Percentiles rank a stretch among this genome's conserved stretches.
Evolutionary conservation across 1,284 basidiomycete species (phyloP).

Genomic region (Ustilago bromivora): DNA sequence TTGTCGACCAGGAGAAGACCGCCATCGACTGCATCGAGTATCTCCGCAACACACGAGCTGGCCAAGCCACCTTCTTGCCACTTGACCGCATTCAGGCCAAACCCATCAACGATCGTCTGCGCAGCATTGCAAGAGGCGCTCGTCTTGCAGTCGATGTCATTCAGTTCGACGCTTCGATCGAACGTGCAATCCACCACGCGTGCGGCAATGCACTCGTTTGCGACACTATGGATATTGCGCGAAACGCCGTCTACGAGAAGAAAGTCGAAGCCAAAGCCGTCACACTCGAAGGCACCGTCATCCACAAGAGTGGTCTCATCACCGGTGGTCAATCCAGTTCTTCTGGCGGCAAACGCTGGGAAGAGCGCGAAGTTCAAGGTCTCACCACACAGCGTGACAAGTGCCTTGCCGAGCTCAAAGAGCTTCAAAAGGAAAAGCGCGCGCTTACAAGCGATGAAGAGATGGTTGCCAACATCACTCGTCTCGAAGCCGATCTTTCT

Average conservation of each 20-base stretch:
- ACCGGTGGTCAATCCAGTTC: conserved; percentile 89
- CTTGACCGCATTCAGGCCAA: conserved; percentile 96
- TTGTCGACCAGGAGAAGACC: conserved; percentile 95
- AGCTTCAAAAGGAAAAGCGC: conserved; percentile 84
- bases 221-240: conserved; percentile 91
- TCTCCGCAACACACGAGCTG: conserved; percentile 91
- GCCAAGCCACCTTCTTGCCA: conserved; percentile 96
- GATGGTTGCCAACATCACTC: conserved; percentile 80
- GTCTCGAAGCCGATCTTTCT: conserved; percentile 80
- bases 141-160: conserved; percentile 92
- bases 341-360: conserved; percentile 74
- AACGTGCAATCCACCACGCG: conserved; percentile 94
- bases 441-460: conserved; percentile 84
- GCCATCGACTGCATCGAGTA: conserved; percentile 98
- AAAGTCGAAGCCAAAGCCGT: conserved; percentile 97
- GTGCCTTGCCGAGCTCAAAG: conserved; percentile 82
- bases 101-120: conserved; percentile 91
- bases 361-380: conserved; percentile 92
- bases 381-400: conserved; percentile 76
- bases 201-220: conserved; percentile 96
- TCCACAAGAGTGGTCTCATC: conserved; percentile 96
- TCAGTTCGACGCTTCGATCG: conserved; percentile 70
- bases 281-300: conserved; percentile 94
- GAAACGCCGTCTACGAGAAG: conserved; percentile 90
- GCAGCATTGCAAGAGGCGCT: conserved; percentile 89